Conservation (phyloP, 208 protist genomes). For the Blastocrithidia nonstop region DNA sequence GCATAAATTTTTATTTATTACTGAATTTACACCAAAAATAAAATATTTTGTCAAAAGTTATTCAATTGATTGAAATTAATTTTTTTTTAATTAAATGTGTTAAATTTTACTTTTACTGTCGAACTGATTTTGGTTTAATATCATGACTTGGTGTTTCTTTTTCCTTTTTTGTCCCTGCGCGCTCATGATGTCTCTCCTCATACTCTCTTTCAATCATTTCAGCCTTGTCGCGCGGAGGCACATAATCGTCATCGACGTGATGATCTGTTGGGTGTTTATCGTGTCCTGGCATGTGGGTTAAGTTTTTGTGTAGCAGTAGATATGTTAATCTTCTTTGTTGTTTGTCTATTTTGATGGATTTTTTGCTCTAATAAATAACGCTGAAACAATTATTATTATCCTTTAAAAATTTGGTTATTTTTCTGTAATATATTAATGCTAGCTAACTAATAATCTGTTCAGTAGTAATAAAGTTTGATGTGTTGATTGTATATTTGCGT, state of each 20-base stretch:
- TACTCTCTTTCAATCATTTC: conserved; percentile 50
- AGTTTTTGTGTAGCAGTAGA: not conserved
- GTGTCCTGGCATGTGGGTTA: not conserved
- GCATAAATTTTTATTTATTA: too few relatives aligned
- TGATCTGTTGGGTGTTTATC: conserved; percentile 2
- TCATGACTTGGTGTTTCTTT: conserved; percentile 58
- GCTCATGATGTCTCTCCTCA: conserved; percentile 68
- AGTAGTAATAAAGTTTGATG: too few relatives aligned
- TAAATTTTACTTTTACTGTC: too few relatives aligned
- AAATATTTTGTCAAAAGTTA: too few relatives aligned
- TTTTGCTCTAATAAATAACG: too few relatives aligned
- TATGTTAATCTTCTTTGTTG: too few relatives aligned
- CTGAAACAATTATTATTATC: conserved; percentile 1
- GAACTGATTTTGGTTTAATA: conserved; percentile 71
- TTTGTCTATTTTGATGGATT: not conserved
- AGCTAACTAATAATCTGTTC: not conserved
- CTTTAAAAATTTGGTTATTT: conserved; percentile 2
- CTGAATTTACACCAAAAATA: too few relatives aligned
- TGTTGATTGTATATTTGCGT: too few relatives aligned
- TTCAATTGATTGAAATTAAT: too few relatives aligned
- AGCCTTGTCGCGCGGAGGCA: conserved; percentile 61
- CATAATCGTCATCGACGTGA: conserved; percentile 32
- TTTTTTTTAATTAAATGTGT: too few relatives aligned
- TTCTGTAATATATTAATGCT: not conserved
- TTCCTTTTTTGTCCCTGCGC: conserved; percentile 42